Conservation (phyloP, 371 early-diverging fungal species). For the Funneliformis caledonium region DNA sequence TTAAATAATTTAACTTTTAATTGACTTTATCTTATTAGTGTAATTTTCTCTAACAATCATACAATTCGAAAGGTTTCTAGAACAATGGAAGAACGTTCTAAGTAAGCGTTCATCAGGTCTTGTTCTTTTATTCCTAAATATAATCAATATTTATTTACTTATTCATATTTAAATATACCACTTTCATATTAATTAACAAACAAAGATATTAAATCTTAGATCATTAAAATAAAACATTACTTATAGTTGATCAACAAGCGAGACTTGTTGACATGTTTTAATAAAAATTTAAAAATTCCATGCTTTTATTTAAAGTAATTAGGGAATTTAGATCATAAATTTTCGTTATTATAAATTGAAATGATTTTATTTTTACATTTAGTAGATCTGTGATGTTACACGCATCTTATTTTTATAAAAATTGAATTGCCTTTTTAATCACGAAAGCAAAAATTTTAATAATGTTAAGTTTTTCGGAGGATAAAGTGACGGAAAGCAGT, state of each 20-base stretch:
- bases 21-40: constrained; percentile 1
- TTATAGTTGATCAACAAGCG: too few relatives aligned
- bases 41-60: constrained; percentile 11
- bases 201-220: too few relatives aligned
- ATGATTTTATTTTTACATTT: too few relatives aligned
- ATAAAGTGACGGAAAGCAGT: not conserved
- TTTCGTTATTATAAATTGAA: too few relatives aligned
- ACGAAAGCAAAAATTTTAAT: not conserved
- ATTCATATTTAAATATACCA: not conserved
- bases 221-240: too few relatives aligned
- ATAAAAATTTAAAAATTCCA: too few relatives aligned
- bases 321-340: too few relatives aligned
- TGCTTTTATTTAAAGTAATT: too few relatives aligned
- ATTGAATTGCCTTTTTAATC: too few relatives aligned
- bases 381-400: too few relatives aligned
- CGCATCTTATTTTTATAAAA: too few relatives aligned
- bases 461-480: not conserved
- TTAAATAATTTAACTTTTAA: not conserved
- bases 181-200: not conserved
- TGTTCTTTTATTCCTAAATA: not conserved
- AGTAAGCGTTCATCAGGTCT: constrained; percentile 8
- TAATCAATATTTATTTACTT: not conserved
- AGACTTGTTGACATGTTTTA: too few relatives aligned
- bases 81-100: constrained; percentile 11
- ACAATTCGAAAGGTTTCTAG: not conserved